A percentile compares a stretch with the other conserved stretches of the same genome.
These are phyloP conservation scores for Plasmodium knowlesi DNA, from an alignment of 169 alveolate species.

Conservation along the genomic window DNA sequence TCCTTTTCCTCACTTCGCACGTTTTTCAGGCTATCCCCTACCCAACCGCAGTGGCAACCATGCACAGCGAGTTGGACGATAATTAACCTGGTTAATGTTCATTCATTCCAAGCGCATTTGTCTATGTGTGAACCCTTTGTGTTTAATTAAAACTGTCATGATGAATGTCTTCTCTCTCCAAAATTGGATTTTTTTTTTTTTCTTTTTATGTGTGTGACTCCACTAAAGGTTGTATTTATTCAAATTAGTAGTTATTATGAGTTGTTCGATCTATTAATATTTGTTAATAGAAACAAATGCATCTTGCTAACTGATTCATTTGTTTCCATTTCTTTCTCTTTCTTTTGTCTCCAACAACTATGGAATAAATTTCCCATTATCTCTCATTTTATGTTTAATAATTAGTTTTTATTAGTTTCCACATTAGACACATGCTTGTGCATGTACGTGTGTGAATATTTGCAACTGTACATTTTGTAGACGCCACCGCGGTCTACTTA, in stretches of 20 bases:
- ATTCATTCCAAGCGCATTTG: neutral
- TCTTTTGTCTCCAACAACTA: neutral
- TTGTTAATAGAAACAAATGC: constrained; percentile 2
- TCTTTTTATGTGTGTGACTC: neutral
- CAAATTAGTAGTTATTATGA: neutral
- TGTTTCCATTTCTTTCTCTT: neutral
- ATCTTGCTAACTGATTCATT: neutral
- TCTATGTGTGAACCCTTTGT: neutral
- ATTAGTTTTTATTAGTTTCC: constrained; percentile 9
- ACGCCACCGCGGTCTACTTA: neutral
- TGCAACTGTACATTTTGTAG: neutral
- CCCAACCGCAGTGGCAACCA: neutral
- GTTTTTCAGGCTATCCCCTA: neutral
- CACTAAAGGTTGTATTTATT: neutral
- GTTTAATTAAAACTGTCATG: neutral
- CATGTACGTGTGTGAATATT: neutral
- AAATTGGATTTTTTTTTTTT: neutral
- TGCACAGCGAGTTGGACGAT: neutral
- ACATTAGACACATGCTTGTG: neutral
- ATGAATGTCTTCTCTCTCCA: neutral
- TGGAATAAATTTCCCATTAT: neutral
- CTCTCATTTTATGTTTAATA: neutral
- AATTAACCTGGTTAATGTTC: neutral
- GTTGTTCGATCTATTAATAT: neutral
- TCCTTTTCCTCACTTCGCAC: neutral